These are phyloP conservation scores for Annulohypoxylon bovei DNA, from an alignment of 495 filamentous ascomycete genomes.

Conservation along the genomic window DNA sequence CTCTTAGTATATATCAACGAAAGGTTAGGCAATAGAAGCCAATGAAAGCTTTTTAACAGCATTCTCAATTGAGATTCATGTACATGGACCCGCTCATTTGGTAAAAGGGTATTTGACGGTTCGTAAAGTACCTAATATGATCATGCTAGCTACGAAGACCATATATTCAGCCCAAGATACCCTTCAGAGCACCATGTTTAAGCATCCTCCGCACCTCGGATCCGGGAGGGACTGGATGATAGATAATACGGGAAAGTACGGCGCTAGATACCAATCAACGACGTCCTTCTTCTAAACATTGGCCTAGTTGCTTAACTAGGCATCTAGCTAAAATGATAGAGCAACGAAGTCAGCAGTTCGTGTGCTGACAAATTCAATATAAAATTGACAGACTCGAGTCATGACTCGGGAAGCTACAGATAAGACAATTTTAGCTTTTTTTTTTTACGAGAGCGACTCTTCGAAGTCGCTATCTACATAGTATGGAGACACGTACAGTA, in stretches of 20 bases:
- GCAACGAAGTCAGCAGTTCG: neutral
- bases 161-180: too few relatives aligned
- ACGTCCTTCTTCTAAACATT: neutral
- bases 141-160: too few relatives aligned
- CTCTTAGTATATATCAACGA: neutral
- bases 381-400: too few relatives aligned
- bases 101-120: neutral
- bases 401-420: neutral
- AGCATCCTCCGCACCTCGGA: too few relatives aligned
- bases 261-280: too few relatives aligned
- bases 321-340: neutral
- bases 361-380: neutral
- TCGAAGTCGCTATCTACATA: neutral
- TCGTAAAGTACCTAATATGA: too few relatives aligned
- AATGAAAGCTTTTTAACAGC: neutral
- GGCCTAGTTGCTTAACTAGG: neutral
- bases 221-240: too few relatives aligned
- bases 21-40: too few relatives aligned
- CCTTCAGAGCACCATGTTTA: too few relatives aligned
- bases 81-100: neutral
- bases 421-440: neutral
- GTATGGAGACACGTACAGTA: neutral
- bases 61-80: neutral
- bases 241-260: neutral
- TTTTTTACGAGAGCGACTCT: too few relatives aligned